Evolutionary conservation across 371 early-diverging fungal species (phyloP).

Genomic region (Mycotypha africana): DNA sequence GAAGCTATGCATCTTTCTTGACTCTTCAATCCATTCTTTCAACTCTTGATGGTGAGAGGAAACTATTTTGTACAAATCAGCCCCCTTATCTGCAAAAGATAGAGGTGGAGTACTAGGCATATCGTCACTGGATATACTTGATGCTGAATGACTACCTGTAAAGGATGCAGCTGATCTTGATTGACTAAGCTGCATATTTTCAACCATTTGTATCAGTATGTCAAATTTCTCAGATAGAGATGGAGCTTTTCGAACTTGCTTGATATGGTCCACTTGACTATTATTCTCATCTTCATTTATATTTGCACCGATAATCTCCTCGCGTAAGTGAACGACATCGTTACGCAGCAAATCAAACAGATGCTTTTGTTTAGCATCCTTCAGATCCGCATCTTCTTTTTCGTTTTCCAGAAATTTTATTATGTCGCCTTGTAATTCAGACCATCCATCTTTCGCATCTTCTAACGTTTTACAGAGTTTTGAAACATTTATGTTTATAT

Average conservation of each 20-base stretch:
- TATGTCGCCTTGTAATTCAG: slow-evolving; percentile 28
- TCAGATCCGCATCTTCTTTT: slow-evolving; percentile 8
- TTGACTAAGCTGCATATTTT: slow-evolving; percentile 30
- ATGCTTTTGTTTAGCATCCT: slow-evolving; percentile 9
- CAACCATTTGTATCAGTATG: slow-evolving; percentile 32
- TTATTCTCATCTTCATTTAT: not conserved
- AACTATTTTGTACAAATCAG: slow-evolving; percentile 4
- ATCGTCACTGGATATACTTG: not conserved
- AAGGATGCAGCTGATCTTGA: slow-evolving; percentile 15
- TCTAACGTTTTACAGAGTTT: slow-evolving; percentile 23
- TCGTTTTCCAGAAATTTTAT: slow-evolving; percentile 24
- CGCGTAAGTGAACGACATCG: slow-evolving; percentile 16
- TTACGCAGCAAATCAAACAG: slow-evolving; percentile 9
- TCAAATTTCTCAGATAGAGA: slow-evolving; percentile 33
- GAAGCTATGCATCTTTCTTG: slow-evolving; percentile 7
- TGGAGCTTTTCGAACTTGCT: slow-evolving; percentile 4
- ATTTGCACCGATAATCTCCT: slow-evolving; percentile 18
- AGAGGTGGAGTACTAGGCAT: not conserved
- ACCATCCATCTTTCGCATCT: slow-evolving; percentile 27
- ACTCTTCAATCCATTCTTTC: slow-evolving; percentile 9
- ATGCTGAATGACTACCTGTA: not conserved
- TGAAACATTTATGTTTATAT: slow-evolving; percentile 24
- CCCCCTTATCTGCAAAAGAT: slow-evolving; percentile 1
- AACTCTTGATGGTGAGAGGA: slow-evolving; percentile 11
- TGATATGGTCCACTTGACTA: not conserved